These are phyloP conservation scores for Pseudoscleropodium purum DNA, from an alignment of 225 moss, liverwort and hornwort genomes.

Conservation along the genomic window DNA sequence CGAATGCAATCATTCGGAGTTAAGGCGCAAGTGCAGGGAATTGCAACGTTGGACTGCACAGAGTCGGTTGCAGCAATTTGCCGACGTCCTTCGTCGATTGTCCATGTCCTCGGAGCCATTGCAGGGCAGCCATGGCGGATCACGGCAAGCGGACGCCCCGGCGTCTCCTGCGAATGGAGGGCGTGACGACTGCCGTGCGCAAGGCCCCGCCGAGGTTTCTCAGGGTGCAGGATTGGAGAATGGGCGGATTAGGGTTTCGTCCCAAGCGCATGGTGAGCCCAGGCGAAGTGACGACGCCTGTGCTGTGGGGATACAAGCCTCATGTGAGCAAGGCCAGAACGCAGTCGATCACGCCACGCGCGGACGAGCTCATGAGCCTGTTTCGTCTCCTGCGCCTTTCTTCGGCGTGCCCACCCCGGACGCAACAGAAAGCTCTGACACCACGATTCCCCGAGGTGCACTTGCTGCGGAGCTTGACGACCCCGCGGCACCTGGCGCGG, in stretches of 20 bases:
- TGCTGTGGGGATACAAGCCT: not conserved
- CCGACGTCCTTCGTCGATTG: not conserved
- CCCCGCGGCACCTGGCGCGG: not conserved
- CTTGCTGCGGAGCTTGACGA: slow-evolving; percentile 8
- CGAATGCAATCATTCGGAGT: not conserved
- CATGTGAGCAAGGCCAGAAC: not conserved
- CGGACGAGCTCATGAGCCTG: slow-evolving; percentile 5
- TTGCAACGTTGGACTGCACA: not conserved
- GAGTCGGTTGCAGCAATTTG: not conserved
- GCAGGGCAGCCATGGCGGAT: not conserved
- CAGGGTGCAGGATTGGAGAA: not conserved
- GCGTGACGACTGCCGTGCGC: not conserved
- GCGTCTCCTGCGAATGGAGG: not conserved
- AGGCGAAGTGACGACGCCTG: not conserved
- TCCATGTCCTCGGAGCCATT: not conserved
- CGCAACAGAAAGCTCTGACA: not conserved
- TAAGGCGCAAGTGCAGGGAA: not conserved
- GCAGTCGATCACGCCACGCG: not conserved
- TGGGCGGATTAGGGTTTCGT: not conserved
- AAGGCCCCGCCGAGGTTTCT: not conserved
- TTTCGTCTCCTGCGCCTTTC: not conserved
- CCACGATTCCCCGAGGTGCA: not conserved
- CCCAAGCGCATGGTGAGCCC: not conserved
- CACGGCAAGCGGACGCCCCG: not conserved
- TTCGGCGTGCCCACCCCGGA: not conserved